Percentiles rank a stretch among this genome's conserved stretches.
Conservation (phyloP, 768 basidiomycete species). For the Tricholoma furcatifolium region DNA sequence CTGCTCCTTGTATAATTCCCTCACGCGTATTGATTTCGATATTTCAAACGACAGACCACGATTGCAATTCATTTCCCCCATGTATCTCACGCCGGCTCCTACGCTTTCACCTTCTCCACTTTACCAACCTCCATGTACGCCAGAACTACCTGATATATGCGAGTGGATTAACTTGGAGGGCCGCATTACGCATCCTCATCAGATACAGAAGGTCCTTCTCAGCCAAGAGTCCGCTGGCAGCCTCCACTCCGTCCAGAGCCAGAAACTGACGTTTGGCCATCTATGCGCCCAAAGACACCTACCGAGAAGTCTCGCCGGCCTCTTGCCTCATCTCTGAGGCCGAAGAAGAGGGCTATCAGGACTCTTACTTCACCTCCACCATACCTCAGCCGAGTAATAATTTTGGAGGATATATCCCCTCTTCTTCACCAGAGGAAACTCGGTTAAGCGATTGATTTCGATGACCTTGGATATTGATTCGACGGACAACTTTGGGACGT, state of each 20-base stretch:
- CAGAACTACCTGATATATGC: too few relatives aligned
- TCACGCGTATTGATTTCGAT: too few relatives aligned
- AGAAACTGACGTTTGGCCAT: slow-evolving; percentile 70
- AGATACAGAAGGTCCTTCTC: slow-evolving; percentile 4
- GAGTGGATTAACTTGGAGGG: too few relatives aligned
- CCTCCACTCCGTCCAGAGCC: slow-evolving; percentile 14
- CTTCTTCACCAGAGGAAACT: slow-evolving; percentile 40
- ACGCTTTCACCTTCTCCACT: too few relatives aligned
- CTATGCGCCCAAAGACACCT: slow-evolving; percentile 53
- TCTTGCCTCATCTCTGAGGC: slow-evolving; percentile 79
- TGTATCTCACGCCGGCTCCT: too few relatives aligned
- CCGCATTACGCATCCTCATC: slow-evolving; percentile 4
- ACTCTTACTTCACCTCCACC: slow-evolving; percentile 66
- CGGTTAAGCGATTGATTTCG: too few relatives aligned
- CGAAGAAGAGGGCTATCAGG: slow-evolving; percentile 89
- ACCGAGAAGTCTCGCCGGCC: slow-evolving; percentile 60
- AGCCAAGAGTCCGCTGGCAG: slow-evolving; percentile 6
- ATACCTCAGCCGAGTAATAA: slow-evolving; percentile 29
- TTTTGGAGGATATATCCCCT: slow-evolving; percentile 66
- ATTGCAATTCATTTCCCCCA: too few relatives aligned
- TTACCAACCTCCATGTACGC: too few relatives aligned
- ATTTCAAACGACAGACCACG: too few relatives aligned
- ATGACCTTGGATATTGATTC: too few relatives aligned
- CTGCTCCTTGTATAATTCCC: too few relatives aligned
- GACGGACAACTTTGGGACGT: too few relatives aligned